Evolutionary conservation across 495 filamentous ascomycete species (phyloP), one percentile per base, ranked within the genome.

Genomic region (Penicillium turbatum): DNA sequence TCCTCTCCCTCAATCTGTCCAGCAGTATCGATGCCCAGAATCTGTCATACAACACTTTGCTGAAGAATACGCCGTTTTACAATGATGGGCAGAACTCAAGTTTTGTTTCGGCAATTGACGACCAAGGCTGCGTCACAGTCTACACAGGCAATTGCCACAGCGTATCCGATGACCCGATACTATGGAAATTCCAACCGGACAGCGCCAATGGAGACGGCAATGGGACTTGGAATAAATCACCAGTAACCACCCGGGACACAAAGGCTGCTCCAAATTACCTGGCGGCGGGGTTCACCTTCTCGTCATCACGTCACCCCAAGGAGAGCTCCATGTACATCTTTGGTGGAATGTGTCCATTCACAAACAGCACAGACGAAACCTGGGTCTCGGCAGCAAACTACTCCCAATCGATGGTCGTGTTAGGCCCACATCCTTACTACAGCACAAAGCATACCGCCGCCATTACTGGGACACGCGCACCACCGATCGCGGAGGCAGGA

Each of bases 341-440:
- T 72, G 91, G 89, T 32, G 91, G 91, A 43, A 93, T 95, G 91
- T 96, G 91, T 62, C 88, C 89, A 0, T 75, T 68, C 21, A 54
- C 69, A 11, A 72, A 71, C 31, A 60, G 72, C 3, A 62, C 66
- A 6, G 72, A 73, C 10, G 55, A 57, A 5, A 64, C 72, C 15
- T 85, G 86, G 80, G 78, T 86, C 35, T 77, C 80, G 12, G 63
- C 77, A 0, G 89, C 88, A 0, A 78, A 80, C 34, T 96, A 96
- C 66, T 89, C 89, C 4, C 89, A 89, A 61, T 70, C 72, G 9
- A 88, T 92, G 86, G 63, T 90, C 3, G 65, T 79, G 5, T 68
- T 86, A 3, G 59, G 72, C 6, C 65, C 71, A 7, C 42, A 51
- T 3, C 55, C 57, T 1, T 41, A 59, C 1, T 49, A 65, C 11